Base-by-base conservation (phyloP, 768 basidiomycete genomes). In the Suillus weaverae region DNA sequence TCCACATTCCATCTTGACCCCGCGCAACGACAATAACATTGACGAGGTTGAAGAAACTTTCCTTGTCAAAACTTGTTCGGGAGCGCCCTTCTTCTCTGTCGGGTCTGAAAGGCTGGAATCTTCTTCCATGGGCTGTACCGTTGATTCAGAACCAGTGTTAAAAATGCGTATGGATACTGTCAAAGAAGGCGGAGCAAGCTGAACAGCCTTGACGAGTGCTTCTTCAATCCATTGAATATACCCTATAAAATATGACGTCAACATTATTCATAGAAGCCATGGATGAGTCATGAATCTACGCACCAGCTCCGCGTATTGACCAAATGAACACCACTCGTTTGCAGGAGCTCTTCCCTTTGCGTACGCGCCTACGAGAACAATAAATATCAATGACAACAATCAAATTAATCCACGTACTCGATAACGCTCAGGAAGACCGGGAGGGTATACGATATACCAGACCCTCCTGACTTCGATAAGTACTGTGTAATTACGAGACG, bases 241-340 rank as follows among this genome's bases (percentile, higher is more conserved):
- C 41, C 70, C 77, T 79, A 35, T 2, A 41, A 20, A 30, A 33
- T 44, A 54, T 44, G 7, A 32, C 20, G 30, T 44, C 5, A 32
- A n/a, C 10, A 16, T 6, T 0, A 53, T 70, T n/a, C 67, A 36
- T 62, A 10, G 32, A 62, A 13, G 11, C 22, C 8, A 22, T 3
- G 36, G 32, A 16, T n/a, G 30, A 32, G 14, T n/a, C 7, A n/a
- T 38, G 1, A 22, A 1, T 44, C 33, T 67, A 66, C 70, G 70
- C 68, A 85, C 85, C 77, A 38, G 77, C 70, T 53, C 84, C 82
- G 30, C 84, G 81, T 32, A 86, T 75, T 1, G 77, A 74, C 85
- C 85, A 86, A 13, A 86, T 76, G 66, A 86, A 85, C 10, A 85
- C 77, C 11, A 84, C 75, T 50, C 83, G 76, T 14, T 76, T 74